phyloP scores from a whole-genome alignment of 2,329 filamentous ascomycete genomes.

The Alternaria ethzedia region DNA sequence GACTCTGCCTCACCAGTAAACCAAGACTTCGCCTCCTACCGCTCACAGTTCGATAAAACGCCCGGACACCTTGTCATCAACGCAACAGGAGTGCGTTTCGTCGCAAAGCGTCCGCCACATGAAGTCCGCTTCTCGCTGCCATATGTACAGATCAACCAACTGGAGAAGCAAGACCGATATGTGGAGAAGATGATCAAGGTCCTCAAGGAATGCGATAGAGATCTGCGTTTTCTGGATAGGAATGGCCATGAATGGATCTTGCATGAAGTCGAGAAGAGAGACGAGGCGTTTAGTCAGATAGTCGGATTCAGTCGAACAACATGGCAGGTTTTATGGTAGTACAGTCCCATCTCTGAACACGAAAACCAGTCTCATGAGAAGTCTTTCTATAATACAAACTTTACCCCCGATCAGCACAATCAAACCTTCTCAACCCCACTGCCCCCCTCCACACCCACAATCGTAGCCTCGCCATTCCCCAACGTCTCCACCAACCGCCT shows the following conservation, averaged over 20 bases:
- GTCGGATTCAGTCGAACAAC: conserved; percentile 33
- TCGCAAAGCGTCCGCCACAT: conserved; percentile 15
- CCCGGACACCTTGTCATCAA: conserved; percentile 27
- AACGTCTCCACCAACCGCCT: conserved; percentile 30
- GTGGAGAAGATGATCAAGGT: conserved; percentile 24
- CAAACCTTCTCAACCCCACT: background rate
- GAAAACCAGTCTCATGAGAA: too few species aligned
- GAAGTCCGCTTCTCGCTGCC: conserved; percentile 17
- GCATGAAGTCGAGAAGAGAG: conserved; percentile 28
- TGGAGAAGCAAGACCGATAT: conserved; percentile 36
- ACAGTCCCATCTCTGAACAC: too few species aligned
- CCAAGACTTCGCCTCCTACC: conserved; percentile 29
- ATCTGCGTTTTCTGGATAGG: conserved; percentile 24
- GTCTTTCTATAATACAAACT: too few species aligned
- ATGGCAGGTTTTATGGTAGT: conserved; percentile 32
- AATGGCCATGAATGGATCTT: conserved; percentile 20
- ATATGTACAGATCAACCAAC: conserved; percentile 22
- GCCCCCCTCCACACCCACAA: background rate
- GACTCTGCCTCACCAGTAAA: rapidly evolving
- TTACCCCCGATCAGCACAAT: too few species aligned
- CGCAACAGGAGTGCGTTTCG: conserved; percentile 25
- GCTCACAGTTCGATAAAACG: conserved; percentile 17
- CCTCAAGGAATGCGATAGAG: conserved; percentile 23
- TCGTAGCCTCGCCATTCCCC: conserved; percentile 11
- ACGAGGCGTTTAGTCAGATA: conserved; percentile 42